A percentile compares a stretch with the other conserved stretches of the same genome.
phyloP scores from a whole-genome alignment of 495 filamentous ascomycete genomes.

The Neurospora sp. region DNA sequence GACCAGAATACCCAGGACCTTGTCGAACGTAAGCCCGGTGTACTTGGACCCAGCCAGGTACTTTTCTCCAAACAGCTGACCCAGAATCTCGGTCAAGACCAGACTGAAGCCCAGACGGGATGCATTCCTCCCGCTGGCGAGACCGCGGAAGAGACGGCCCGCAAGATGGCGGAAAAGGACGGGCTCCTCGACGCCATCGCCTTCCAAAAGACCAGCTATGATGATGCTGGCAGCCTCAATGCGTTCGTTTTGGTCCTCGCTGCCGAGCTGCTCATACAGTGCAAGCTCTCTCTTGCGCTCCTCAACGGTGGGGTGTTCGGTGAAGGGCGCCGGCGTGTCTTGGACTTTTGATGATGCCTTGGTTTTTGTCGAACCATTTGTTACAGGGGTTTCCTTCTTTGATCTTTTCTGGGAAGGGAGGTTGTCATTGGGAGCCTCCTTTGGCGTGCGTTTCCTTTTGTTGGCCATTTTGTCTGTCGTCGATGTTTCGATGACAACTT shows the following conservation, averaged over 20 bases:
- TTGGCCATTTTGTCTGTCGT: conserved; percentile 19
- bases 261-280: conserved; percentile 42
- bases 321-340: conserved; percentile 26
- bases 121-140: conserved; percentile 83
- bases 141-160: conserved; percentile 67
- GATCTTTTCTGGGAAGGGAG: conserved; percentile 33
- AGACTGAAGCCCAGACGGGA: conserved; percentile 86
- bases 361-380: conserved; percentile 11
- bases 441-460: conserved; percentile 35
- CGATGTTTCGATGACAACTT: neutral
- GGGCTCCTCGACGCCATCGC: conserved; percentile 29
- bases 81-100: conserved; percentile 72
- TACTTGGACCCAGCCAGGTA: conserved; percentile 33
- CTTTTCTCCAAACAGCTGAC: conserved; percentile 45
- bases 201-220: conserved; percentile 33
- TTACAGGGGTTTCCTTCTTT: conserved; percentile 20
- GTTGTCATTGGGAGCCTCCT: conserved; percentile 19
- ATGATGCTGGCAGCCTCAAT: conserved; percentile 41
- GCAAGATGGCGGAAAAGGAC: conserved; percentile 43
- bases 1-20: conserved; percentile 54
- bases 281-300: conserved; percentile 37
- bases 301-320: conserved; percentile 29
- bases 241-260: conserved; percentile 39
- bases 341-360: conserved; percentile 1
- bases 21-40: conserved; percentile 39